Base-by-base conservation (phyloP, 768 basidiomycete genomes). In the Suillus alpinus region DNA sequence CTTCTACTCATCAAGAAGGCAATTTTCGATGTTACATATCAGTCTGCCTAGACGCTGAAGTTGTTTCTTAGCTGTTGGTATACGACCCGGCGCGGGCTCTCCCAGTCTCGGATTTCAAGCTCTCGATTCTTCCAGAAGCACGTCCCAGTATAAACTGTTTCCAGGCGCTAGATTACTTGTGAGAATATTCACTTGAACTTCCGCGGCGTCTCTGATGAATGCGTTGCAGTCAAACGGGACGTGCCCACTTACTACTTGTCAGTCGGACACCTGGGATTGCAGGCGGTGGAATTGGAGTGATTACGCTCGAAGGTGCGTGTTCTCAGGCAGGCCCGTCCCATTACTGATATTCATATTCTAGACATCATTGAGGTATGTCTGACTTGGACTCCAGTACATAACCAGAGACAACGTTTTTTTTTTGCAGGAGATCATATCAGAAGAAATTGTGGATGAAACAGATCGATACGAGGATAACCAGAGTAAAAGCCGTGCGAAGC, bases 381-480 rank as follows among this genome's bases (percentile, higher is more conserved):
- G 46, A 62, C 50, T 57, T 13, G 12, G 40, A 36, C 23, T 44
- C 56, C 40, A 29, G 6, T 51, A 34, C 32, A 12, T 44, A 16
- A 32, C 40, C 59, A 31, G 52, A 29, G 12, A 10, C 57, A 4
- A 58, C 41, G 62, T 18, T 59, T 43, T 57, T 3, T 72, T 70
- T 26, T 3, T 26, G 63, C 74, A 92, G 83, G 95, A 96, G 81
- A 97, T 98, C 63, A 92, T 98, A 20, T 88, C 91, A 0, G 94
- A 97, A 75, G 95, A 97, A 71, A 96, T 97, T 58, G 90, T 96
- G 36, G 95, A 96, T 68, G 95, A 97, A 74, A 96, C 94, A 2
- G 95, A 97, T 75, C 82, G 87, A 31, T 95, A 90, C 66, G 87
- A 92, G 65, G 92, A 94, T 66, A 97, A 96, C 68, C 86, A 86